Evolutionary conservation across 148 eudicot species (phyloP).

Genomic region (Chenopodium suecicum): DNA sequence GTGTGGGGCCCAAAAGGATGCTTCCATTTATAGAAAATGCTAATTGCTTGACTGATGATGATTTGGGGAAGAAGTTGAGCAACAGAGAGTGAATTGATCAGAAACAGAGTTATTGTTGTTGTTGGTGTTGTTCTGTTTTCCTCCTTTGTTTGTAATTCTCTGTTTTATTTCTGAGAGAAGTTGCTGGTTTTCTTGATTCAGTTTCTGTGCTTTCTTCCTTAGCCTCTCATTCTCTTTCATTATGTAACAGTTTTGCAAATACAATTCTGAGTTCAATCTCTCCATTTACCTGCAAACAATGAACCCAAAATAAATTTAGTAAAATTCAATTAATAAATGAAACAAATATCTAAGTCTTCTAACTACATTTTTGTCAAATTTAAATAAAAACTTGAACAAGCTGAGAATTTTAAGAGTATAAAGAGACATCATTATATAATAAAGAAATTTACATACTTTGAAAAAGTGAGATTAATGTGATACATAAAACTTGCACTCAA

Average conservation of each 20-base stretch:
- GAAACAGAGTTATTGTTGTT: constrained; percentile 32
- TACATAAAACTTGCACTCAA: background rate
- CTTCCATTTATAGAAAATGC: constrained; percentile 11
- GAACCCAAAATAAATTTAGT: background rate
- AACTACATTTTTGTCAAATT: background rate
- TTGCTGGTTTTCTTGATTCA: constrained; percentile 82
- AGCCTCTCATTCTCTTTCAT: constrained; percentile 86
- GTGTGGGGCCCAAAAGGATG: constrained; percentile 21
- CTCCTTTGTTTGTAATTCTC: constrained; percentile 34
- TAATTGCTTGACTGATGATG: constrained; percentile 21
- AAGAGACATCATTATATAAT: too few species aligned
- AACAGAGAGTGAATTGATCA: constrained; percentile 27
- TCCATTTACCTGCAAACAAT: constrained; percentile 46
- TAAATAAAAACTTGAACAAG: background rate
- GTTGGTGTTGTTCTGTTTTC: constrained; percentile 30
- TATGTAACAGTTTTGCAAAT: constrained; percentile 83
- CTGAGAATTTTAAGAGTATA: background rate
- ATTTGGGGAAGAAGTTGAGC: constrained; percentile 38
- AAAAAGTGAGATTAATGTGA: background rate
- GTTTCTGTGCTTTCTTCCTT: constrained; percentile 70
- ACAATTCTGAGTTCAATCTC: constrained; percentile 80
- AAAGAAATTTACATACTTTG: background rate
- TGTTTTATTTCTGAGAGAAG: constrained; percentile 69
- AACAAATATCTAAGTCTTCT: background rate
- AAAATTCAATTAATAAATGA: background rate